Percentiles rank a stretch among this genome's conserved stretches.
phyloP scores from a whole-genome alignment of 305 asterid species.

The Solanum chacoense region DNA sequence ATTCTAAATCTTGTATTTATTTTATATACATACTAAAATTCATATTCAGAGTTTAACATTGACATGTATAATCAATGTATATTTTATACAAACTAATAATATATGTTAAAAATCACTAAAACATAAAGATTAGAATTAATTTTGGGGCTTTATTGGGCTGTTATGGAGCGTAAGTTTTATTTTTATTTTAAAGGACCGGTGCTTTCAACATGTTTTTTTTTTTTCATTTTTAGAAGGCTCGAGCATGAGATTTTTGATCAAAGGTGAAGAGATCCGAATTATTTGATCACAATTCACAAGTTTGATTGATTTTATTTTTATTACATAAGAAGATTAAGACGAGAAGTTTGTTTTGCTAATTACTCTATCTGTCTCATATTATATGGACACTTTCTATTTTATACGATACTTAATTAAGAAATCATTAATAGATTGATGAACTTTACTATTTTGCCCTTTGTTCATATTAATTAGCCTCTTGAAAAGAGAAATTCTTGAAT shows the following conservation, averaged over 20 bases:
- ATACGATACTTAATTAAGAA: too few species aligned
- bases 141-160: neutral
- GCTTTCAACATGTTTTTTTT: neutral
- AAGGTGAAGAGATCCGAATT: too few species aligned
- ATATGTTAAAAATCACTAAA: neutral
- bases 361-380: too few species aligned
- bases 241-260: too few species aligned
- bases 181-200: too few species aligned
- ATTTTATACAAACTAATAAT: neutral
- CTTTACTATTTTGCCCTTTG: neutral
- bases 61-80: neutral
- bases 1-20: too few species aligned
- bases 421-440: too few species aligned
- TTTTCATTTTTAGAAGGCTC: neutral
- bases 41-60: neutral
- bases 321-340: neutral
- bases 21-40: too few species aligned
- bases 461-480: neutral
- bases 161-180: neutral
- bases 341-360: neutral
- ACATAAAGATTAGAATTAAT: too few species aligned
- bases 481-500: too few species aligned
- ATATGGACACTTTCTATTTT: neutral
- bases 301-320: too few species aligned
- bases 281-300: neutral